Percentiles rank a stretch among this genome's conserved stretches.
phyloP scores from a whole-genome alignment of 768 basidiomycete genomes.

The Cyclocybe cylindracea region DNA sequence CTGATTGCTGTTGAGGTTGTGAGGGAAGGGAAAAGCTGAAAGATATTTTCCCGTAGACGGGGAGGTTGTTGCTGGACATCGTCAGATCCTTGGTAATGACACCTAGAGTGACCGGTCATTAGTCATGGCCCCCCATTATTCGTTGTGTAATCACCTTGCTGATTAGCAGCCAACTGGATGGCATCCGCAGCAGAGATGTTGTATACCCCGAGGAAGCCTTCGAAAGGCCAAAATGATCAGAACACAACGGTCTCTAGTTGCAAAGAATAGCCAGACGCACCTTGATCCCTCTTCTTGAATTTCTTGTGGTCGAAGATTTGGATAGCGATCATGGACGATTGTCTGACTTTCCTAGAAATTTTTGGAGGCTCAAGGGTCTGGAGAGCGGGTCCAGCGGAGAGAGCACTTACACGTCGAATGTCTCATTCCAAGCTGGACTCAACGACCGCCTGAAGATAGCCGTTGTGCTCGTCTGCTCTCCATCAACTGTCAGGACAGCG shows the following conservation, averaged over 20 bases:
- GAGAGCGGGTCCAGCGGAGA: constrained; percentile 15
- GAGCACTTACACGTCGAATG: constrained; percentile 74
- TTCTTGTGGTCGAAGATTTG: constrained; percentile 92
- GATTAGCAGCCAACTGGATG: constrained; percentile 46
- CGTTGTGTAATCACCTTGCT: constrained; percentile 39
- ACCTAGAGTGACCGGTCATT: constrained; percentile 35
- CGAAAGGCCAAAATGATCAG: constrained; percentile 2
- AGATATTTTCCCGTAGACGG: constrained; percentile 82
- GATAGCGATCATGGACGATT: constrained; percentile 74
- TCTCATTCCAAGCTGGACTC: constrained; percentile 81
- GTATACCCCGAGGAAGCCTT: constrained; percentile 61
- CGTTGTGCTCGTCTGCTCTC: constrained; percentile 80
- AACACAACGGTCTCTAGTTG: not conserved
- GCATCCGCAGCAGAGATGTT: constrained; percentile 58
- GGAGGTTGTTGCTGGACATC: constrained; percentile 71
- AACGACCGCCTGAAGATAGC: constrained; percentile 67
- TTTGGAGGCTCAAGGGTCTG: constrained; percentile 6
- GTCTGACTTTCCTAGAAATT: constrained; percentile 60
- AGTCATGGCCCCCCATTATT: constrained; percentile 14
- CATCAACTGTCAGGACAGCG: constrained; percentile 85
- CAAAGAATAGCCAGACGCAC: constrained; percentile 34
- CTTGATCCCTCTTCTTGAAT: constrained; percentile 87
- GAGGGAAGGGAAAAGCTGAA: constrained; percentile 55
- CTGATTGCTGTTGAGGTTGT: constrained; percentile 23
- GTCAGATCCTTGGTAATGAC: constrained; percentile 76